Evolutionary conservation across 2,329 filamentous ascomycete species (phyloP).

Genomic region (Delphinella strobiligena): DNA sequence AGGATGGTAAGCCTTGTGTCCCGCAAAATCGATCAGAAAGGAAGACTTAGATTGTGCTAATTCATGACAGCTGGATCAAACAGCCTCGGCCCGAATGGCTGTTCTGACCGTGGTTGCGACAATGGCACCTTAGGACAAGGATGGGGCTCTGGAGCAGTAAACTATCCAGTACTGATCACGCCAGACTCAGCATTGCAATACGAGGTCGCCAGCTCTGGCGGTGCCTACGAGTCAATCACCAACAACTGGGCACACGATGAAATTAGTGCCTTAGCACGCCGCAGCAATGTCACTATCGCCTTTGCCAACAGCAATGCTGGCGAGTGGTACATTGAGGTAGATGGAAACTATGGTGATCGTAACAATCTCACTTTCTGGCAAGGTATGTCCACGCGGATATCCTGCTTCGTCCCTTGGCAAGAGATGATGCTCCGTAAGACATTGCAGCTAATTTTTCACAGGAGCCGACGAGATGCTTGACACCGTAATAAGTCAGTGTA

Average conservation of each 20-base stretch:
- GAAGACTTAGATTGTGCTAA: too few relatives aligned
- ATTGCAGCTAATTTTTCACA: constrained; percentile 32
- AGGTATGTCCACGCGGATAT: too few relatives aligned
- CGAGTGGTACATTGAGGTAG: constrained; percentile 37
- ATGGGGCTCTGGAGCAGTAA: constrained; percentile 33
- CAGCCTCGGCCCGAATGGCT: constrained; percentile 34
- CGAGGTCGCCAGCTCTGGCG: constrained; percentile 13
- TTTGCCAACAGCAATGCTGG: constrained; percentile 38
- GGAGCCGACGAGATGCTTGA: constrained; percentile 45
- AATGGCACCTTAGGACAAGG: constrained; percentile 35
- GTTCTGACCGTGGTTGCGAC: constrained; percentile 31
- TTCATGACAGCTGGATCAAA: too few relatives aligned
- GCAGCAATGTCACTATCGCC: constrained; percentile 27
- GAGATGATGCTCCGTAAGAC: too few relatives aligned
- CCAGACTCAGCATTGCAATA: constrained; percentile 19
- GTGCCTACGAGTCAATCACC: constrained; percentile 15
- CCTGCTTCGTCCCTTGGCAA: too few relatives aligned
- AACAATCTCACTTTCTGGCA: constrained; percentile 37
- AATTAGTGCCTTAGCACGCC: constrained; percentile 18
- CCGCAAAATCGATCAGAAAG: too few relatives aligned
- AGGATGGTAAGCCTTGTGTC: too few relatives aligned
- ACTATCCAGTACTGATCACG: constrained; percentile 21
- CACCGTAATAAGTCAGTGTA: constrained; percentile 60
- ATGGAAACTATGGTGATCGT: constrained; percentile 32
- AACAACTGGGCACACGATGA: constrained; percentile 16